Base-by-base conservation (phyloP, 2,329 filamentous ascomycete genomes). In the Calonectria pteridis region DNA sequence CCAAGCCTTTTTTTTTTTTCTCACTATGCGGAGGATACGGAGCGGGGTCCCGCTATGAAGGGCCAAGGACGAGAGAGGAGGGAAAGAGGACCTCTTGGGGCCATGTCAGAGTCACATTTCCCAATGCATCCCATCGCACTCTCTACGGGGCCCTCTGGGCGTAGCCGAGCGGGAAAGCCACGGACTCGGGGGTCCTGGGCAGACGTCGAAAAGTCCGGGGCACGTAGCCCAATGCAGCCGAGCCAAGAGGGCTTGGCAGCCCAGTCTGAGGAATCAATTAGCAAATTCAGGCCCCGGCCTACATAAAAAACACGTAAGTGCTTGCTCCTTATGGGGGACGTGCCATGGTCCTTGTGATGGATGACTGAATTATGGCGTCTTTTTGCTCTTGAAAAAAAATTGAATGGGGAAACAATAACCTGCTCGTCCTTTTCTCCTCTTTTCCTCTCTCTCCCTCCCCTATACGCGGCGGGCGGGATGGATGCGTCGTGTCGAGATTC, bases 301-400 rank as follows among this genome's bases (percentile, higher is more conserved):
- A 78, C 74, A 67, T 77, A 77, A 78, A 69, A 76, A 75, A 72
- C 78, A 80, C 78, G 78, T 80, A 80, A 80, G 75, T 78, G 53
- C 10, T 65, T 50, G n/a, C 66, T 68, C 55, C 33, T 37, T 62
- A 16, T 50, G 65, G 59, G 35, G 37, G 59, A 63, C 35, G 37
- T 11, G 59, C 35, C 49, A 31, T 50, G 51, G 51, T 16, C 46
- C 65, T 62, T 55, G 33, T 62, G 58, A 49, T 67, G 46, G 13
- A 29, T 31, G 43, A 23, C 43, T 46, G n/a, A n/a, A 23, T 13
- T 23, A 40, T 63, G 14, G 10, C 35, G 59, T 67, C 20, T 53
- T 62, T 62, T 49, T 31, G 6, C 31, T 23, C 7, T 55, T 35
- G 4, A 9, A n/a, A n/a, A n/a, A n/a, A n/a, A n/a, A 73, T 77